Evolutionary conservation across 306 rosid genomes (phyloP).

Genomic region (Sicyos baderoa): DNA sequence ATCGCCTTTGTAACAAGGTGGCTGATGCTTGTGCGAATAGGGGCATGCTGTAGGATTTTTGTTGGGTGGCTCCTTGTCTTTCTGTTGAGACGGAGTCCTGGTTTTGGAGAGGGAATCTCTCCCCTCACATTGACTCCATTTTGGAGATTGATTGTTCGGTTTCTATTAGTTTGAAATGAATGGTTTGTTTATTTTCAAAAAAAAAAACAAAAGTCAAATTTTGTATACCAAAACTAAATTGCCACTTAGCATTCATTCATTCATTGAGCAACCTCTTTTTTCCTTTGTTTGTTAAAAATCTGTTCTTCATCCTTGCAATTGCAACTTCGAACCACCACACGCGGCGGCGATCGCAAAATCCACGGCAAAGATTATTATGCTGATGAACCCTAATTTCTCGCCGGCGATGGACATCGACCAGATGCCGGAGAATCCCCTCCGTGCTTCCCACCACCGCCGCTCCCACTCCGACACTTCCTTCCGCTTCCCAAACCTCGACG

Average conservation of each 20-base stretch:
- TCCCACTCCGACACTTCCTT: slow-evolving; percentile 85
- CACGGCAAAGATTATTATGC: slow-evolving; percentile 1
- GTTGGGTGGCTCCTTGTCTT: too few relatives aligned
- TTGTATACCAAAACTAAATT: neutral
- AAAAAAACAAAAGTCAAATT: too few relatives aligned
- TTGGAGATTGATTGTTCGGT: too few relatives aligned
- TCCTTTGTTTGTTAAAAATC: neutral
- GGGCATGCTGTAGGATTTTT: too few relatives aligned
- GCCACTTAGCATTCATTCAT: neutral
- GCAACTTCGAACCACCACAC: neutral
- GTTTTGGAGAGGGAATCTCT: too few relatives aligned
- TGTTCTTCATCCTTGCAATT: neutral
- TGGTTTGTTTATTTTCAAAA: too few relatives aligned
- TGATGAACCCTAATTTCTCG: slow-evolving; percentile 40
- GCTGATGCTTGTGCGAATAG: too few relatives aligned
- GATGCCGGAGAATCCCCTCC: slow-evolving; percentile 60
- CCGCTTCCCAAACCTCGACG: slow-evolving; percentile 76
- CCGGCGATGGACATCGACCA: slow-evolving; percentile 49
- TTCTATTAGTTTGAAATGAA: too few relatives aligned
- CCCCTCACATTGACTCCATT: too few relatives aligned
- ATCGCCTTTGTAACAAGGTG: too few relatives aligned
- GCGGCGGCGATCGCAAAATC: slow-evolving; percentile 14
- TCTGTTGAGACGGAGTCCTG: too few relatives aligned
- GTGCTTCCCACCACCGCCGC: slow-evolving; percentile 81
- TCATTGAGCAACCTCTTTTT: neutral